Evolutionary conservation across 495 filamentous ascomycete genomes (phyloP).

Genomic region (Astrocystis sublimbata): DNA sequence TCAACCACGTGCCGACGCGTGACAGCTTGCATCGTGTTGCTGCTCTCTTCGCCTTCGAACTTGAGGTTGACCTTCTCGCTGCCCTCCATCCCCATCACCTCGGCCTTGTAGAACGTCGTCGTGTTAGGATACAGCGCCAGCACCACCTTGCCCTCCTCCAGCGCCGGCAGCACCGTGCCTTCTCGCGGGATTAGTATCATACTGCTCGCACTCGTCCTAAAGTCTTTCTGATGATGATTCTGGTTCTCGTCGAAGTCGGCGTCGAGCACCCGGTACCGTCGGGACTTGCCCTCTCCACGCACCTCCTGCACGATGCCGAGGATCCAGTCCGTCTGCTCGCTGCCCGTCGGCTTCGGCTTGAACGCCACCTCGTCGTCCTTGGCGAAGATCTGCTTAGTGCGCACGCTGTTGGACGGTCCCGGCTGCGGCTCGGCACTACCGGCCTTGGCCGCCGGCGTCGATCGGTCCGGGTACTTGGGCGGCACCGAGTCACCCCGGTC

Average conservation of each 20-base stretch:
- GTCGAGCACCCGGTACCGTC: slow-evolving; percentile 93
- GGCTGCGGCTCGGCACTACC: slow-evolving; percentile 49
- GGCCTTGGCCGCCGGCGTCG: slow-evolving; percentile 45
- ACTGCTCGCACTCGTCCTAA: slow-evolving; percentile 73
- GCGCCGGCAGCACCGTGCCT: slow-evolving; percentile 61
- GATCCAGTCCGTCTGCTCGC: slow-evolving; percentile 79
- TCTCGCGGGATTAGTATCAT: slow-evolving; percentile 79
- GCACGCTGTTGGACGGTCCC: slow-evolving; percentile 33
- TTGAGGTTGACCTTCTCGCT: slow-evolving; percentile 60
- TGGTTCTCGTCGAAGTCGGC: slow-evolving; percentile 85
- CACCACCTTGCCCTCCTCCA: slow-evolving; percentile 76
- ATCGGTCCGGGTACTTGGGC: slow-evolving; percentile 43
- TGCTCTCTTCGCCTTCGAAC: slow-evolving; percentile 86
- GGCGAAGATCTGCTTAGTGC: slow-evolving; percentile 55
- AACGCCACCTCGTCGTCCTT: slow-evolving; percentile 84
- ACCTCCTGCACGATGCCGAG: slow-evolving; percentile 85
- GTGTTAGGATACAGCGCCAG: slow-evolving; percentile 86
- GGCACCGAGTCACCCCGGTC: slow-evolving; percentile 53
- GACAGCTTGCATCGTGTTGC: slow-evolving; percentile 74
- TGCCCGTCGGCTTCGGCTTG: slow-evolving; percentile 70
- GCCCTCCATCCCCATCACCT: slow-evolving; percentile 74
- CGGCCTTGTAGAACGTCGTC: slow-evolving; percentile 95
- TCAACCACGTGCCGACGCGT: slow-evolving; percentile 80
- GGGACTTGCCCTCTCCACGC: slow-evolving; percentile 80
- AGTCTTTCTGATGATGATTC: slow-evolving; percentile 69